A percentile compares a stretch with the other conserved stretches of the same genome.
phyloP scores from a whole-genome alignment of 2,329 filamentous ascomycete species.

The Dactylellina haptotyla region DNA sequence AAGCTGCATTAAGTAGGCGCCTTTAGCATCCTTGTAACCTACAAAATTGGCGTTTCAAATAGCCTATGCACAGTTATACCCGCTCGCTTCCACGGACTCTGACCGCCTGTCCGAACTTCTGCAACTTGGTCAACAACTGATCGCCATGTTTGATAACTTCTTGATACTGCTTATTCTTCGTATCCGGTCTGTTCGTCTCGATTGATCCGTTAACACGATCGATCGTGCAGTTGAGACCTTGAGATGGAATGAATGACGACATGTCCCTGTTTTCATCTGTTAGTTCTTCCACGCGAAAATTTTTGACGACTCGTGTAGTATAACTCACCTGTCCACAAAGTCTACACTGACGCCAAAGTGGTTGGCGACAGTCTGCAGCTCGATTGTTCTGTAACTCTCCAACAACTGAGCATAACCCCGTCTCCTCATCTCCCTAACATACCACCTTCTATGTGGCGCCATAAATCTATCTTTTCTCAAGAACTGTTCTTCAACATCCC shows the following conservation, averaged over 20 bases:
- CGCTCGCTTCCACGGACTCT: conserved; percentile 87
- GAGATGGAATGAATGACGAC: conserved; percentile 94
- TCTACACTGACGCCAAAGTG: conserved; percentile 98
- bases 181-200: conserved; percentile 95
- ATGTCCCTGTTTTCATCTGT: conserved; percentile 74
- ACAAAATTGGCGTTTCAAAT: too few species aligned
- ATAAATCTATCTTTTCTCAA: conserved; percentile 93
- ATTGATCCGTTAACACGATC: conserved; percentile 97
- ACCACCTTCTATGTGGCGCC: conserved; percentile 95
- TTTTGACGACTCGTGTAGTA: too few species aligned
- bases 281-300: background rate
- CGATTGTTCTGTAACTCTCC: conserved; percentile 96
- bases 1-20: too few species aligned
- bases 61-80: conserved; percentile 33
- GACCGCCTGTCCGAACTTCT: conserved; percentile 98
- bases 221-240: conserved; percentile 94
- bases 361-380: conserved; percentile 94
- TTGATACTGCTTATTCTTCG: conserved; percentile 99
- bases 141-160: conserved; percentile 98
- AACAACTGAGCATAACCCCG: conserved; percentile 96
- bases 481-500: conserved; percentile 91
- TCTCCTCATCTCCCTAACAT: conserved; percentile 96
- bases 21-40: too few species aligned
- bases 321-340: conserved; percentile 84
- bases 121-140: conserved; percentile 96